Base-by-base conservation (phyloP, 305 asterid genomes). In the Solanum aculeatissimum region DNA sequence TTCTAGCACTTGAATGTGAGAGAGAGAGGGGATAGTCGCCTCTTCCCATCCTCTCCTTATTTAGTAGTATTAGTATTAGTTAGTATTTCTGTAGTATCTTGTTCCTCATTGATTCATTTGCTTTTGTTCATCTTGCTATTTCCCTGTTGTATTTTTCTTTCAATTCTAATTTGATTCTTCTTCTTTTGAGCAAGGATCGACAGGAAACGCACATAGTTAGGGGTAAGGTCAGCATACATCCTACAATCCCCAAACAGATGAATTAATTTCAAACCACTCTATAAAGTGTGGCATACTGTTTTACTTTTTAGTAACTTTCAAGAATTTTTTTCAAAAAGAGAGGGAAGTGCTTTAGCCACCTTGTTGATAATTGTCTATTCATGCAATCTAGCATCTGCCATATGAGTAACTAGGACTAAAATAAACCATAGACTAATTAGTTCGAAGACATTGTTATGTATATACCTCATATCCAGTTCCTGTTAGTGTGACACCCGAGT, bases 401-500 rank as follows among this genome's bases (percentile, higher is more conserved):
- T 70, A 70, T 18, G 1, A n/a, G 9, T 19, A 69, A n/a, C n/a
- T n/a, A n/a, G 81, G 60, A 49, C 16, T 47, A 7, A 15, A 51
- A 47, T 47, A 49, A 25, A 47, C 23, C 10, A 15, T 8, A 74
- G 16, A 49, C 23, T 47, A 42, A 11, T 25, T 43, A 83, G 85
- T 13, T 40, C 47, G 62, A 83, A 55, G 10, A 65, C 47, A 75
- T 75, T 75, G 9, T 3, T 25, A 27, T 2, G 42, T 75, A 62
- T 45, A 83, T 89, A 96, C 99, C 94, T 96, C 98, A 86, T 94
- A 94, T 85, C 98, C 98, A 80, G 93, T 86, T 57, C 93, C 97
- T 93, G 90, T 92, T 84, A 90, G 90, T 86, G 94, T 87, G 87
- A 93, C 87, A 66, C 95, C 97, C 85, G 92, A 85, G 93, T 96